Percentiles rank a stretch among this genome's conserved stretches.
These are phyloP conservation scores for Arachnomyces sp. DNA, from an alignment of 2,329 filamentous ascomycete genomes.

Conservation along the genomic window DNA sequence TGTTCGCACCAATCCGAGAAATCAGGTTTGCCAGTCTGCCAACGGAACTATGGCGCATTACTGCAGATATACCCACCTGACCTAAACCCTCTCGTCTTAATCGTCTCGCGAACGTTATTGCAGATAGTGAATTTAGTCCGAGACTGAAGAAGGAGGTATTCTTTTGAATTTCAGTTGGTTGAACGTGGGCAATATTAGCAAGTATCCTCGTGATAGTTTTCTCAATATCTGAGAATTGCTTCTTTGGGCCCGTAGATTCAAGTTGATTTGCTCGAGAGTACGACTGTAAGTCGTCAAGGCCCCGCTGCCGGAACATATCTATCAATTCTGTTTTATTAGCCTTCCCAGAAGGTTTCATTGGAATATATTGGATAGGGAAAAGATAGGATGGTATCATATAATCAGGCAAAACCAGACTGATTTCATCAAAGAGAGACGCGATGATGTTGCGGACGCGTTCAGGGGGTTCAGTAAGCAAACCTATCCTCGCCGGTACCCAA, in stretches of 20 bases:
- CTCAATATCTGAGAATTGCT: slow-evolving; percentile 50
- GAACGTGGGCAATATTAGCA: slow-evolving; percentile 40
- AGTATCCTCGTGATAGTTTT: slow-evolving; percentile 47
- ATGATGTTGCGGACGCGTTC: slow-evolving; percentile 19
- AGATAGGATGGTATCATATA: slow-evolving; percentile 77
- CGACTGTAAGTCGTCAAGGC: slow-evolving; percentile 37
- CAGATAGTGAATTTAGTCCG: slow-evolving; percentile 75
- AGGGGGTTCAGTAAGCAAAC: slow-evolving; percentile 5
- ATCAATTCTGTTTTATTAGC: slow-evolving; percentile 53
- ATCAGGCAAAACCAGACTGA: slow-evolving; percentile 52
- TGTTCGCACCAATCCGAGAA: slow-evolving; percentile 6
- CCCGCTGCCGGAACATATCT: slow-evolving; percentile 40
- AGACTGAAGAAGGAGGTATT: slow-evolving; percentile 69
- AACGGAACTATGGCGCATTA: slow-evolving; percentile 63
- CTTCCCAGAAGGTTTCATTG: slow-evolving; percentile 67
- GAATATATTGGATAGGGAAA: slow-evolving; percentile 60
- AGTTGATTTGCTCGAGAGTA: slow-evolving; percentile 24
- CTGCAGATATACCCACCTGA: slow-evolving; percentile 56
- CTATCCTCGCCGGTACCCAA: slow-evolving; percentile 45
- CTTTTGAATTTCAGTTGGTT: slow-evolving; percentile 43
- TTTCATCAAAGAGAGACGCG: slow-evolving; percentile 43
- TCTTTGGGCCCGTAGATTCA: slow-evolving; percentile 21
- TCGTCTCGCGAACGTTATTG: slow-evolving; percentile 58
- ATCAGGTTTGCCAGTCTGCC: slow-evolving; percentile 45
- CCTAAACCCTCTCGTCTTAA: slow-evolving; percentile 42